Conservation (phyloP, 2,329 filamentous ascomycete genomes). For the Aureobasidium melanogenum region DNA sequence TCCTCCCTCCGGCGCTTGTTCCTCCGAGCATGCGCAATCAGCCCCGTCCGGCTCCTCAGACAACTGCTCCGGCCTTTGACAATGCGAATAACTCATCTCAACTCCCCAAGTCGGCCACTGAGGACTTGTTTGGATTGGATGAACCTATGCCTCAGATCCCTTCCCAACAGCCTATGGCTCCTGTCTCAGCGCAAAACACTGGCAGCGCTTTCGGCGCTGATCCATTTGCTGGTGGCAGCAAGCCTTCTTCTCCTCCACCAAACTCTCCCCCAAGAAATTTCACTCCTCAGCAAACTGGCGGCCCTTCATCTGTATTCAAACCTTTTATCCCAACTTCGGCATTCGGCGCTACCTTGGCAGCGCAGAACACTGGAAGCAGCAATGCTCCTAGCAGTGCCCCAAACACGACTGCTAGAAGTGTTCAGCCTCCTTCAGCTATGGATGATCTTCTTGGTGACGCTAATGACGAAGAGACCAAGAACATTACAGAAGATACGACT, state of each 20-base stretch:
- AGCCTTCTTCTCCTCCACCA: constrained; percentile 40
- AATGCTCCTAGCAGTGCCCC: constrained; percentile 33
- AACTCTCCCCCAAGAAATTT: constrained; percentile 8
- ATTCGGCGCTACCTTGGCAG: constrained; percentile 75
- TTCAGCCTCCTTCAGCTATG: constrained; percentile 36
- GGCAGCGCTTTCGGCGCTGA: constrained; percentile 55
- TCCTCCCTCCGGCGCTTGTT: constrained; percentile 71
- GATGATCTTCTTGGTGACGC: constrained; percentile 89
- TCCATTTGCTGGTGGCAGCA: constrained; percentile 48
- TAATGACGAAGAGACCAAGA: constrained; percentile 81
- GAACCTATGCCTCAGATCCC: constrained; percentile 48
- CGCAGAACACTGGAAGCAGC: constrained; percentile 61
- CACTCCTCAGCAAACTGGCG: constrained; percentile 23
- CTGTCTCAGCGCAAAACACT: constrained; percentile 57
- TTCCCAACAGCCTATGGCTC: constrained; percentile 33
- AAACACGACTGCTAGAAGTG: constrained; percentile 22
- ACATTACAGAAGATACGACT: constrained; percentile 77
- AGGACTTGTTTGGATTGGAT: constrained; percentile 90
- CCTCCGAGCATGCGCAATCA: constrained; percentile 75
- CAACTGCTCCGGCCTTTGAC: constrained; percentile 46
- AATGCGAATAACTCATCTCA: constrained; percentile 35
- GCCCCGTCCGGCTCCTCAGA: constrained; percentile 36
- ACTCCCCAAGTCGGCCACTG: constrained; percentile 69
- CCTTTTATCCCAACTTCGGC: constrained; percentile 88
- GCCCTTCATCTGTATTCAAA: constrained; percentile 55